A percentile compares a stretch with the other conserved stretches of the same genome.
Evolutionary conservation across 2,329 filamentous ascomycete species (phyloP).

Genomic region (Phoma herbarum): DNA sequence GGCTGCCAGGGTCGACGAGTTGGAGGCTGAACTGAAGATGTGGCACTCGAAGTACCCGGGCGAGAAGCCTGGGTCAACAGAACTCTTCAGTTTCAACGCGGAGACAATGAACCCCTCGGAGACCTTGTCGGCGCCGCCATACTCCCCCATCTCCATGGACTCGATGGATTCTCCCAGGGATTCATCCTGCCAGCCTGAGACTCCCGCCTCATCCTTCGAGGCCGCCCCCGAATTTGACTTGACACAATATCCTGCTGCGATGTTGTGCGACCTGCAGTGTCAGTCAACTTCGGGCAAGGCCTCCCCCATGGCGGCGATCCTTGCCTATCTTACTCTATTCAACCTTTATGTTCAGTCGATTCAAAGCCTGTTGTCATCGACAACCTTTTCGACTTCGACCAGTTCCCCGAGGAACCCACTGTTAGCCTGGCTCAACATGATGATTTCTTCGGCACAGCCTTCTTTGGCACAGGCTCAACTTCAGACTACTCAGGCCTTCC

Average conservation of each 20-base stretch:
- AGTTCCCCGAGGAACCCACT: conserved; percentile 48
- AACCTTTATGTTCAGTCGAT: conserved; percentile 49
- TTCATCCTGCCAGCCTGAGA: conserved; percentile 51
- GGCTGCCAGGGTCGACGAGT: conserved; percentile 59
- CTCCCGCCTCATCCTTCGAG: conserved; percentile 51
- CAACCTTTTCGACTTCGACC: conserved; percentile 52
- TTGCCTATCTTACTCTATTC: conserved; percentile 50
- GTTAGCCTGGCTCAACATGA: conserved; percentile 45
- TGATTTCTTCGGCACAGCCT: conserved; percentile 48
- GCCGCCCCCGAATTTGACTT: conserved; percentile 73
- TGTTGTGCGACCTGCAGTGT: conserved; percentile 99
- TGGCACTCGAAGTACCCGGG: conserved; percentile 47
- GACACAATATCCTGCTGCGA: conserved; percentile 99
- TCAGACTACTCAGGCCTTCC: conserved; percentile 47
- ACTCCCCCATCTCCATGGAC: conserved; percentile 49
- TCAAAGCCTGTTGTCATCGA: conserved; percentile 50
- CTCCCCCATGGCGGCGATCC: conserved; percentile 42
- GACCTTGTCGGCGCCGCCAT: conserved; percentile 45
- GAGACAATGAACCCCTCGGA: conserved; percentile 50
- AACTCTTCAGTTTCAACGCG: conserved; percentile 34
- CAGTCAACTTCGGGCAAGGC: conserved; percentile 70
- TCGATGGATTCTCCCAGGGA: conserved; percentile 52
- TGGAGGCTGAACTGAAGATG: conserved; percentile 59
- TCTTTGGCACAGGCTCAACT: conserved; percentile 42
- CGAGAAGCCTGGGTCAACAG: conserved; percentile 33